Evolutionary conservation across 176 grass and related monocot species (phyloP).

Genomic region (Juncus inflexus): DNA sequence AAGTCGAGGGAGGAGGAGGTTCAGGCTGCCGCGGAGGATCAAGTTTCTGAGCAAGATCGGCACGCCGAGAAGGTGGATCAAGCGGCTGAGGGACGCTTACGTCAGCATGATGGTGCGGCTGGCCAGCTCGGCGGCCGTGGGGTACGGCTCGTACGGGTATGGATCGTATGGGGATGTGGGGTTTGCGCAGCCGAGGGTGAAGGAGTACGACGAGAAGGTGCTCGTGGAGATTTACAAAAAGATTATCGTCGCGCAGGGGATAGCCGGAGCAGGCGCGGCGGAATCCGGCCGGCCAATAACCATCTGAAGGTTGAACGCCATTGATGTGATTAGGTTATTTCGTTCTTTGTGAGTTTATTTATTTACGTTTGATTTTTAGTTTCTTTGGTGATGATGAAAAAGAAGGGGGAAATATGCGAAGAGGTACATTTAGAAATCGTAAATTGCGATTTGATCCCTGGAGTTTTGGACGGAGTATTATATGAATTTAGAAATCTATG

Average conservation of each 20-base stretch:
- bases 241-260: conserved; percentile 33
- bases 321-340: too few relatives aligned
- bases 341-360: too few relatives aligned
- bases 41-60: conserved; percentile 38
- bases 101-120: conserved; percentile 65
- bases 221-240: conserved; percentile 62
- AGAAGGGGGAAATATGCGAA: too few relatives aligned
- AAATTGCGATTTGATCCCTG: too few relatives aligned
- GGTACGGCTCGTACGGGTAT: conserved; percentile 29
- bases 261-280: conserved; percentile 1
- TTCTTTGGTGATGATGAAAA: too few relatives aligned
- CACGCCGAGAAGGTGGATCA: conserved; percentile 41
- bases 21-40: conserved; percentile 33
- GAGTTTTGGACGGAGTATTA: too few relatives aligned
- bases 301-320: not conserved
- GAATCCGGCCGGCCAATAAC: conserved; percentile 7
- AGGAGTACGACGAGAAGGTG: conserved; percentile 65
- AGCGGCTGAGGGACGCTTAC: conserved; percentile 54
- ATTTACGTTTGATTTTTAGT: too few relatives aligned
- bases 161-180: conserved; percentile 27
- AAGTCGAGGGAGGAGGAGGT: conserved; percentile 22
- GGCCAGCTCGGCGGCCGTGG: conserved; percentile 42
- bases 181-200: conserved; percentile 24
- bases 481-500: too few relatives aligned
- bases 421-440: too few relatives aligned